Evolutionary conservation across 2,329 filamentous ascomycete genomes (phyloP).

Genomic region (Nannizziopsis arthrosporioides): DNA sequence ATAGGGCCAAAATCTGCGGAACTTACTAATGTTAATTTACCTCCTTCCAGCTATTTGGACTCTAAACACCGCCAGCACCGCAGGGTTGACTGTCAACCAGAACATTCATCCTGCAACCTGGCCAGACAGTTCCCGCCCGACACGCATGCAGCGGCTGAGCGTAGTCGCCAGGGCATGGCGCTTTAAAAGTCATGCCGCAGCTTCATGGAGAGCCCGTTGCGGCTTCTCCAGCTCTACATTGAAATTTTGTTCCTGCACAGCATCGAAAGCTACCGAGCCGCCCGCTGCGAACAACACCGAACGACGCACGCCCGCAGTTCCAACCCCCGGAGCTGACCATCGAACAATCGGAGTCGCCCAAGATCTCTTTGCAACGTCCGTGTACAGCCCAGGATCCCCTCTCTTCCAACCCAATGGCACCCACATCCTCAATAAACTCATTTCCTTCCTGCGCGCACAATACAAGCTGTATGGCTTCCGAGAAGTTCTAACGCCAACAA

Average conservation of each 20-base stretch:
- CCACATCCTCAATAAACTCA: conserved; percentile 70
- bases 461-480: conserved; percentile 77
- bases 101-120: no score
- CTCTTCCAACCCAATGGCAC: conserved; percentile 74
- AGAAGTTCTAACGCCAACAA: conserved; percentile 79
- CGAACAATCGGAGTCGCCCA: conserved; percentile 45
- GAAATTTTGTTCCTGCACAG: conserved; percentile 24
- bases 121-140: background rate
- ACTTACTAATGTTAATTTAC: no score
- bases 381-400: conserved; percentile 74
- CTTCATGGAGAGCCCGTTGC: conserved; percentile 5
- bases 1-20: no score
- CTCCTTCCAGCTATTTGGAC: no score
- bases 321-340: conserved; percentile 37
- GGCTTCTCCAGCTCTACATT: conserved; percentile 6
- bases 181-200: conserved; percentile 3
- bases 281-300: conserved; percentile 1
- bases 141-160: conserved; percentile 12
- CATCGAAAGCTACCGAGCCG: conserved; percentile 13
- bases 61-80: no score
- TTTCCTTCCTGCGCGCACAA: conserved; percentile 69
- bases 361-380: conserved; percentile 65
- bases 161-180: conserved; percentile 13
- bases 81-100: no score
- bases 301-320: conserved; percentile 17